Evolutionary conservation across 768 basidiomycete species (phyloP).

Genomic region (Tricholoma saponaceum): DNA sequence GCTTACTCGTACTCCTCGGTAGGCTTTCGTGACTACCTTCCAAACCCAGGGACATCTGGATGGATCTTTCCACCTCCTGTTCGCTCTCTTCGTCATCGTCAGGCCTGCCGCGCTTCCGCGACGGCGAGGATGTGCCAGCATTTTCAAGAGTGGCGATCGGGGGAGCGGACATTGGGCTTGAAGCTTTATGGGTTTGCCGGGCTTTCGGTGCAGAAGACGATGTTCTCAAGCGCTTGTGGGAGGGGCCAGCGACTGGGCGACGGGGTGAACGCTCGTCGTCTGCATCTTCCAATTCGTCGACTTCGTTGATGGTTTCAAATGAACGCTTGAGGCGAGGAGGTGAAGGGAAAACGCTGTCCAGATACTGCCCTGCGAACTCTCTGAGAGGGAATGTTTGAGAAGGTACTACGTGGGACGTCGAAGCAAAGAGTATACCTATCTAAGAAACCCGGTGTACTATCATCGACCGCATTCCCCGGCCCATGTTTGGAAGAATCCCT

Average conservation of each 20-base stretch:
- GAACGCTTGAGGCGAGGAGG: not conserved
- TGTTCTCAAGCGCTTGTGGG: not conserved
- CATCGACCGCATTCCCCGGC: not conserved
- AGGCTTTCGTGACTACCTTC: not conserved
- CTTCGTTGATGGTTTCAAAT: not conserved
- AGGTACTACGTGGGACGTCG: not conserved
- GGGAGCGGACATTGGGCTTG: not conserved
- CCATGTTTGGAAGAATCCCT: not conserved
- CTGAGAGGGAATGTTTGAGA: not conserved
- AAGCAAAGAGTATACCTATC: not conserved
- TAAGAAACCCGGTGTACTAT: not conserved
- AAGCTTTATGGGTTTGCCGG: not conserved
- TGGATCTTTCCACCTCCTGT: conserved; percentile 10
- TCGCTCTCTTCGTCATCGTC: conserved; percentile 9
- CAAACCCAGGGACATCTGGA: not conserved
- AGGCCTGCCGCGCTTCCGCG: conserved; percentile 6
- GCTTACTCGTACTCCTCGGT: not conserved
- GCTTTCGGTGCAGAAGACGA: not conserved
- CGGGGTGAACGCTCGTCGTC: not conserved
- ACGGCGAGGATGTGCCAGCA: not conserved
- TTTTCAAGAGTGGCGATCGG: not conserved
- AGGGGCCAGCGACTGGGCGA: not conserved
- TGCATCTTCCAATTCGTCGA: not conserved
- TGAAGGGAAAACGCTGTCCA: not conserved
- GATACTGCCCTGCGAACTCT: not conserved